Evolutionary conservation across 148 eudicot genomes (phyloP).

Genomic region (Polygonum maritimum): DNA sequence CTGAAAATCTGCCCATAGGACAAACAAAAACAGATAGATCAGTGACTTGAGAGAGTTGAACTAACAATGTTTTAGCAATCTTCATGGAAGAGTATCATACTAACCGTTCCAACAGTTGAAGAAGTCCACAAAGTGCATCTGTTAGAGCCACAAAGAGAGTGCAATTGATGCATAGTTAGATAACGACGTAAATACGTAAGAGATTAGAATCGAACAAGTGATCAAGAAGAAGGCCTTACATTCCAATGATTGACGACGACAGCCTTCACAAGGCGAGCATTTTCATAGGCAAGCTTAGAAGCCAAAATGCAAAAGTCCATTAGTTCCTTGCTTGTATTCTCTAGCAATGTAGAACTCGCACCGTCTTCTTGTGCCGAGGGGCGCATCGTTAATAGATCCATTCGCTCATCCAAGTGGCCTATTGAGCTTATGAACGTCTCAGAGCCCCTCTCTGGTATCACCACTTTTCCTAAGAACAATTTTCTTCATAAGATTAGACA

Average conservation of each 20-base stretch:
- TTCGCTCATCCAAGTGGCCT: constrained; percentile 68
- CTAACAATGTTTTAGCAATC: too few relatives aligned
- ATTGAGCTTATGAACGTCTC: constrained; percentile 62
- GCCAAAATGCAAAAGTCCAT: constrained; percentile 80
- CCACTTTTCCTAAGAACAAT: constrained; percentile 46
- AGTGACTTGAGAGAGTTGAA: background rate
- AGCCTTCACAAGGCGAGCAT: constrained; percentile 19
- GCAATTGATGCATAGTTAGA: background rate
- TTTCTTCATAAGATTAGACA: background rate
- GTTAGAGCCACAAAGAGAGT: constrained; percentile 7
- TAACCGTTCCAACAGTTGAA: constrained; percentile 52
- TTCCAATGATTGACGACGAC: constrained; percentile 44
- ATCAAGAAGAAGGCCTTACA: constrained; percentile 15
- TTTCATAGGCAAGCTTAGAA: constrained; percentile 63
- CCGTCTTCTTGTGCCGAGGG: constrained; percentile 13
- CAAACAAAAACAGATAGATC: too few relatives aligned
- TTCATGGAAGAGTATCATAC: background rate
- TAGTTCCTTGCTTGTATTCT: constrained; percentile 16
- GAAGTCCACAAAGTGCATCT: constrained; percentile 67
- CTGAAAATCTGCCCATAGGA: constrained; percentile 34
- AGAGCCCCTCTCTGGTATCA: constrained; percentile 54
- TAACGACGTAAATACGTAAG: background rate
- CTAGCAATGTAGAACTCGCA: background rate
- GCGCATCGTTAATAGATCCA: constrained; percentile 34
- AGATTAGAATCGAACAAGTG: background rate